Conservation (phyloP, 2,329 filamentous ascomycete genomes). For the Phialophora tarda region DNA sequence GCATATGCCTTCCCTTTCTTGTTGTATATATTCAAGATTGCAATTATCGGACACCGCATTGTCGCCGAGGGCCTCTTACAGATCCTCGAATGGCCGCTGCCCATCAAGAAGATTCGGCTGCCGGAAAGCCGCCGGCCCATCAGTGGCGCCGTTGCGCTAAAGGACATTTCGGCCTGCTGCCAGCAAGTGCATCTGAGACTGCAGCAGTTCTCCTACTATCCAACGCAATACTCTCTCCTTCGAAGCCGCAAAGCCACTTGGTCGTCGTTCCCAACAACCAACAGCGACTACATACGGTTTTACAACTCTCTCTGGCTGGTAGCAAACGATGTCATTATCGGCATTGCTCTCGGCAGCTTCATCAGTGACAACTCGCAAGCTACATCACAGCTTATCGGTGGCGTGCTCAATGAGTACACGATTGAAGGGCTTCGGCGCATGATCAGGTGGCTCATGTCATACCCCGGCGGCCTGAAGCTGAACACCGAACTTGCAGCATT, state of each 20-base stretch:
- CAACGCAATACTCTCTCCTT: conserved; percentile 90
- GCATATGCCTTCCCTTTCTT: conserved; percentile 79
- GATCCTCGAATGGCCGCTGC: conserved; percentile 77
- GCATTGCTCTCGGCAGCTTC: conserved; percentile 92
- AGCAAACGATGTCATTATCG: conserved; percentile 97
- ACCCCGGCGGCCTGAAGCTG: conserved; percentile 91
- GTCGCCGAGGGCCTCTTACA: conserved; percentile 78
- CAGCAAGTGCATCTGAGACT: conserved; percentile 97
- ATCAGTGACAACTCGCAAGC: conserved; percentile 92
- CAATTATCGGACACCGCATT: conserved; percentile 78
- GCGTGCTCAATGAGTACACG: conserved; percentile 78
- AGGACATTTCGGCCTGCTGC: conserved; percentile 94
- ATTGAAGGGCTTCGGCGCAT: conserved; percentile 85
- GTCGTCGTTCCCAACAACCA: conserved; percentile 92
- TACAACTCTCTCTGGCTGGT: conserved; percentile 99
- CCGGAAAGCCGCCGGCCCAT: conserved; percentile 47
- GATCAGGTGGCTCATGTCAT: conserved; percentile 94
- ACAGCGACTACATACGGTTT: conserved; percentile 97
- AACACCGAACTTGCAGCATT: conserved; percentile 95
- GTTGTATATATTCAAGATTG: conserved; percentile 73
- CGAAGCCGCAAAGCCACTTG: conserved; percentile 89
- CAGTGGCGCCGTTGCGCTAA: conserved; percentile 80
- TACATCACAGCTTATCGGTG: conserved; percentile 80
- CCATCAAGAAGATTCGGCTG: conserved; percentile 31
- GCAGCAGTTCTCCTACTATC: conserved; percentile 99